Evolutionary conservation across 108 stramenopile genomes (phyloP).

Genomic region (Hondaea fermentalgiana): DNA sequence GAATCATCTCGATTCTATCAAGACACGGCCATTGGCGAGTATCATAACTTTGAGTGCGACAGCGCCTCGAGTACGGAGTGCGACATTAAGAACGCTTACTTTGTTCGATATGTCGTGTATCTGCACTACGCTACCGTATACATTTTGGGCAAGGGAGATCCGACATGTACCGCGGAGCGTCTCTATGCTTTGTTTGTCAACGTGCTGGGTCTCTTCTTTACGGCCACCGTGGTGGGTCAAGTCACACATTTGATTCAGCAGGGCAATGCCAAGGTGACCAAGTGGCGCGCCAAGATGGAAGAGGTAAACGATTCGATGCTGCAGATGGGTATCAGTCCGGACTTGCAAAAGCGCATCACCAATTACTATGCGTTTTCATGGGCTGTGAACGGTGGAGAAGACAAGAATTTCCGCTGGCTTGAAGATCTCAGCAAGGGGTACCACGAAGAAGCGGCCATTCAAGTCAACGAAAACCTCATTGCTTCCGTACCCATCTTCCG

Average conservation of each 20-base stretch:
- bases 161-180: neutral
- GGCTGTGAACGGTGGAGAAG: constrained; percentile 4
- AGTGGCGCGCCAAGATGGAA: neutral
- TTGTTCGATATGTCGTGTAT: neutral
- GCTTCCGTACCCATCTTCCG: neutral
- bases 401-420: neutral
- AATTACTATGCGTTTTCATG: constrained; percentile 5
- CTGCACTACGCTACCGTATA: neutral
- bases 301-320: constrained; percentile 8
- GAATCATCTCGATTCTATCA: neutral
- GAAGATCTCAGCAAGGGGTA: neutral
- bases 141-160: constrained; percentile 2
- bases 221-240: constrained; percentile 12
- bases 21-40: neutral
- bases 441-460: neutral
- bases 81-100: neutral
- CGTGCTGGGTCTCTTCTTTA: neutral
- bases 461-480: neutral
- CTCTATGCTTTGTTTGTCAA: neutral
- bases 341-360: neutral
- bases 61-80: too few relatives aligned
- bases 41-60: neutral
- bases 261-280: neutral
- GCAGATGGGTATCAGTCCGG: constrained; percentile 11
- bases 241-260: constrained; percentile 13